Percentiles rank a stretch among this genome's conserved stretches.
These are phyloP conservation scores for Botrytis galanthina DNA, from an alignment of 2,329 filamentous ascomycete genomes.

Conservation along the genomic window DNA sequence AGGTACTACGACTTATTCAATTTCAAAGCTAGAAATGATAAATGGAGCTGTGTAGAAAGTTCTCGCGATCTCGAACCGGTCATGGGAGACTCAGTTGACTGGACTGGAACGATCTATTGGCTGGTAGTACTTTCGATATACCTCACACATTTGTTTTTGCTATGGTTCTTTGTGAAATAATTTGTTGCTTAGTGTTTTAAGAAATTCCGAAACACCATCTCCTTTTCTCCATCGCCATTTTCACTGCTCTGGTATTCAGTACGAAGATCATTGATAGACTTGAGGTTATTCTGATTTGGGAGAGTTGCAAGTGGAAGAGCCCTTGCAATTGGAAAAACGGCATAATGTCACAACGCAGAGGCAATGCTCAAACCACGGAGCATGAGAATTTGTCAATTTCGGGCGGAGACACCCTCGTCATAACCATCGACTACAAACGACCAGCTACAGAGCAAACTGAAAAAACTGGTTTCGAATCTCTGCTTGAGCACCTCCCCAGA, in stretches of 20 bases:
- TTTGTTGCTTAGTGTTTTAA: background rate
- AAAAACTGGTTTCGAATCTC: background rate
- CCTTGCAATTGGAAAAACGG: background rate
- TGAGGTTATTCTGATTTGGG: background rate
- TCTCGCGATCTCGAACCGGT: background rate
- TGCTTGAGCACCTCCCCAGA: background rate
- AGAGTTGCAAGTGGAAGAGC: background rate
- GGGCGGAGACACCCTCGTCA: background rate
- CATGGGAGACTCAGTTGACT: background rate
- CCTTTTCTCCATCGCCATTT: background rate
- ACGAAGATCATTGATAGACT: background rate
- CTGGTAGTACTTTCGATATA: background rate
- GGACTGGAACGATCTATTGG: background rate
- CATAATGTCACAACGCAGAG: background rate
- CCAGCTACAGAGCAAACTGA: background rate
- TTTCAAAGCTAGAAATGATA: background rate
- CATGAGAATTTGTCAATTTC: background rate
- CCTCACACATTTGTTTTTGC: background rate
- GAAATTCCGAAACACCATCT: background rate
- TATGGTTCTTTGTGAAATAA: background rate
- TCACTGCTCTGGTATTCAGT: background rate
- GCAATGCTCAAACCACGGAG: background rate
- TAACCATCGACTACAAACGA: background rate
- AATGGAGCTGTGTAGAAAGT: background rate
- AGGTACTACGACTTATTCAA: background rate